Percentiles rank a stretch among this genome's conserved stretches.
phyloP scores from a whole-genome alignment of 1,139 yeast species.

The Kodamaea sp. region DNA sequence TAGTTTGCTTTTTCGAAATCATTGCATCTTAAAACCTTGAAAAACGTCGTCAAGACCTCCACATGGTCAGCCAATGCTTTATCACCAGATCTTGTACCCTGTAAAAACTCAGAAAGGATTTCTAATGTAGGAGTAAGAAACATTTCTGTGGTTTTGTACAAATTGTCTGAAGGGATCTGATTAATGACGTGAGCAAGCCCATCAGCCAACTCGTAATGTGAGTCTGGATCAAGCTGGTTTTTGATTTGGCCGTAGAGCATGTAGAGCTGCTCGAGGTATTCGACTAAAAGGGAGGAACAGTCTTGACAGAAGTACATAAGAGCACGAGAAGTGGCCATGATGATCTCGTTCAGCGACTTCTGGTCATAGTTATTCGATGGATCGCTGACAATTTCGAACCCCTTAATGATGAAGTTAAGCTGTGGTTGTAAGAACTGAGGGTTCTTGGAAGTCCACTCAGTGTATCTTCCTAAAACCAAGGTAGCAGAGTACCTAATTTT shows the following conservation, averaged over 20 bases:
- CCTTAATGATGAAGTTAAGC: constrained; percentile 78
- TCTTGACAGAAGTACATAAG: constrained; percentile 94
- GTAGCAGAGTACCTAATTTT: constrained; percentile 92
- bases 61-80: constrained; percentile 60
- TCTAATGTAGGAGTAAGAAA: constrained; percentile 70
- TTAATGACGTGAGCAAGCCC: constrained; percentile 86
- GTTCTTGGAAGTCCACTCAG: constrained; percentile 91
- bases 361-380: constrained; percentile 17
- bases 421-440: constrained; percentile 82
- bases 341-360: constrained; percentile 48
- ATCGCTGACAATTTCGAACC: constrained; percentile 52
- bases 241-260: constrained; percentile 70
- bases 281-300: constrained; percentile 68
- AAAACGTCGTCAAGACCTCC: constrained; percentile 72
- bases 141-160: constrained; percentile 43
- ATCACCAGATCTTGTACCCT: constrained; percentile 13
- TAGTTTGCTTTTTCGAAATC: constrained; percentile 37
- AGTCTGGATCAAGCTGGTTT: constrained; percentile 59
- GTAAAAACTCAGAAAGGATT: constrained; percentile 36
- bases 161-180: constrained; percentile 45
- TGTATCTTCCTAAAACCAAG: constrained; percentile 87
- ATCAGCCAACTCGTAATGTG: constrained; percentile 79
- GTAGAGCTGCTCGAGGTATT: constrained; percentile 74
- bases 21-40: constrained; percentile 54
- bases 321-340: constrained; percentile 90